Evolutionary conservation across 768 basidiomycete genomes (phyloP), one percentile per base, ranked within the genome.

Genomic region (Pisolithus sp.): DNA sequence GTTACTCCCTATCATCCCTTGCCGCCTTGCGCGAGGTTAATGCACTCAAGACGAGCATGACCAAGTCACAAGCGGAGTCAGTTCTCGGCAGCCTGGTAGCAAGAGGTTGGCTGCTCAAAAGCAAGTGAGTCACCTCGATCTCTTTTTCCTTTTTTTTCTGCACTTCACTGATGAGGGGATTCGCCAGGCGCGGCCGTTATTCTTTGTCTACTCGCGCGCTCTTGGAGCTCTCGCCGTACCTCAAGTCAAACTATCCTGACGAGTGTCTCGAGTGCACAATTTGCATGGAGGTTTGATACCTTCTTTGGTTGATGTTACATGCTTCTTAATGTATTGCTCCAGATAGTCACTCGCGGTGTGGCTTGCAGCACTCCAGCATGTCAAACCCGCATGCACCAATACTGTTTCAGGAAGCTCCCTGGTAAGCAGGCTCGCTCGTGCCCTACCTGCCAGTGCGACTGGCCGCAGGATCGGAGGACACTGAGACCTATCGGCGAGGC

Each of bases 21-120:
- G 83, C 81, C 2, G 90, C 89, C 0, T 71, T 91, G 39, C 81
- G 89, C 43, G 85, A 89, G 66, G 78, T 83, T 13, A 75, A 72
- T 53, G 62, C 71, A 28, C 71, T 89, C 42, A 83, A 81, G 48
- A 60, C 68, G 4, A 84, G 73, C 55, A 82, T 92, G 75, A 83
- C 81, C 46, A 86, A 91, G 64, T 74, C 82, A 1, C 88, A 86
- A 58, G 87, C 82, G 0, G 86, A 90, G 67, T 67, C 74, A 17
- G 77, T 89, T 13, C 71, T 94, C 13, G 71, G 75, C 26, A 92
- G 86, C 59, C 89, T 94, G 61, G 87, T 92, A 0, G 85, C 89
- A n/a, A 82, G 80, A 59, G 86, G 85, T 13, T 90, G 86, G 89
- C 68, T 88, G 9, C 53, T 79, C 43, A 84, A 83, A 70, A 89